Base-by-base conservation (phyloP, 306 rosid species). In the Castanea mollissima region DNA sequence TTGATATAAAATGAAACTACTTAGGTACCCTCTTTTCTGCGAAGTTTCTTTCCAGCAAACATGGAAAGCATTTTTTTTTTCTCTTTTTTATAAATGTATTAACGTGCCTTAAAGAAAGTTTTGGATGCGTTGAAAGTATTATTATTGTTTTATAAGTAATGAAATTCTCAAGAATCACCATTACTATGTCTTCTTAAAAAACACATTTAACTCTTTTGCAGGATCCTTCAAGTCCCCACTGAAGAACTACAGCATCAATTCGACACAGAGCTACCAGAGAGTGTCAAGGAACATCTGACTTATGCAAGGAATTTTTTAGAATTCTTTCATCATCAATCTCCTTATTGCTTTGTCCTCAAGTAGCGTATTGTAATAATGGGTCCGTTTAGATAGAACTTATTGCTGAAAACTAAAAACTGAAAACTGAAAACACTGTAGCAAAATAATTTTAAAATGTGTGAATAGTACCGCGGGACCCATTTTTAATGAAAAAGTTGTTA, bases 281-380 rank as follows among this genome's bases (percentile, higher is more conserved):
- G 75, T 20, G 86, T 80, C 1, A 91, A 88, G 69, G 93, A 91
- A 74, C 90, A 86, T 69, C 80, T 82, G 32, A 87, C 95, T 20
- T 91, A 94, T 78, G 91, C 95, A 6, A 86, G 97, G 77, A 80
- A 87, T 76, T 86, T 94, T 54, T 49, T 94, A 68, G 99, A 94
- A 75, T 90, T 91, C 58, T 73, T 34, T 34, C 63, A 23, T 55
- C 20, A 5, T 71, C 62, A 71, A 3, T 72, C 72, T 74, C 69
- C 55, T 58, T n/a, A 38, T 71, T 82, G 63, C 31, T 35, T 41
- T 85, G 59, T 55, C 60, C 69, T 63, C 80, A 55, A 58, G 54
- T 57, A 34, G 68, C 63, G 55, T 41, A 23, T 63, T 76, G 25
- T 76, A 10, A 52, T 70, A 65, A n/a, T n/a, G n/a, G n/a, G n/a